A percentile compares a stretch with the other conserved stretches of the same genome.
phyloP scores from a whole-genome alignment of 1,139 yeast species.

The Blastobotrys petasosporus region DNA sequence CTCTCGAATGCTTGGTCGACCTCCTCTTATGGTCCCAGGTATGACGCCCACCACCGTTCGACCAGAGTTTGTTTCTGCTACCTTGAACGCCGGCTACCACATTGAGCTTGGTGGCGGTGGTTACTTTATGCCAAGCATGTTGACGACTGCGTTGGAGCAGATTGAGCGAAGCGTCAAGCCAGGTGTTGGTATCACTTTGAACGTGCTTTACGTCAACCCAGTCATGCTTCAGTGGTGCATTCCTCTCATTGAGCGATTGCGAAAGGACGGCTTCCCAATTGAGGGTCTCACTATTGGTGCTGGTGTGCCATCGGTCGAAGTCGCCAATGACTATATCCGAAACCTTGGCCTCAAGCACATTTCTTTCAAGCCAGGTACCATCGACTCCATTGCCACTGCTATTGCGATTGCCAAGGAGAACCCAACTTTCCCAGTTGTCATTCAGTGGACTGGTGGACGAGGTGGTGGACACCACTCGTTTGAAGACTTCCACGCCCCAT shows the following conservation, averaged over 20 bases:
- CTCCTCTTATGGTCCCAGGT: conserved; percentile 97
- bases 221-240: conserved; percentile 98
- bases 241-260: conserved; percentile 82
- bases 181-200: conserved; percentile 86
- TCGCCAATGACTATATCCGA: conserved; percentile 92
- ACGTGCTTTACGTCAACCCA: conserved; percentile 93
- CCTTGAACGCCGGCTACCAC: conserved; percentile 93
- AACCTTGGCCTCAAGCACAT: conserved; percentile 88
- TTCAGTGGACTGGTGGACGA: conserved; percentile 99
- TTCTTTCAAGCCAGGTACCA: conserved; percentile 96
- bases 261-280: conserved; percentile 90
- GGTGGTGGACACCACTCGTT: conserved; percentile 99
- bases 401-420: conserved; percentile 90
- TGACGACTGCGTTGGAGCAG: conserved; percentile 70
- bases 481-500: conserved; percentile 98
- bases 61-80: conserved; percentile 88
- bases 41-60: conserved; percentile 98
- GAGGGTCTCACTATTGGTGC: conserved; percentile 98
- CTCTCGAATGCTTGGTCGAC: conserved; percentile 85
- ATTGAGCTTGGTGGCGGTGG: conserved; percentile 99
- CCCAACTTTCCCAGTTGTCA: conserved; percentile 90
- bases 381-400: conserved; percentile 83
- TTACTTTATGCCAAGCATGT: conserved; percentile 65
- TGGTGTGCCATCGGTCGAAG: conserved; percentile 97
- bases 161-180: conserved; percentile 55